A percentile compares a stretch with the other conserved stretches of the same genome.
phyloP scores from a whole-genome alignment of 345 rosid species.

The Raphanus sativus region DNA sequence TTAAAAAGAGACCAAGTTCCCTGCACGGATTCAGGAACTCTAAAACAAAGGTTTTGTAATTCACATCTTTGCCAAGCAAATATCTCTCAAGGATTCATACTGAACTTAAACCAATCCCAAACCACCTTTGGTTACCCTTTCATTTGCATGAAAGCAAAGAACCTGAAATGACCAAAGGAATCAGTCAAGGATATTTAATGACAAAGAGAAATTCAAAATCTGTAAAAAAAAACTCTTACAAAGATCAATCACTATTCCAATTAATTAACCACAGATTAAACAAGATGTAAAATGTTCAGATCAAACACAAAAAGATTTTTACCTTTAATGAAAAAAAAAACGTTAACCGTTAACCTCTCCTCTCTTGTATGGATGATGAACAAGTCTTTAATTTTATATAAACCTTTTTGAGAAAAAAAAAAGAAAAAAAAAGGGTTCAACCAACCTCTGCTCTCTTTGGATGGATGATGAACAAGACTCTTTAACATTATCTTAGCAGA shows the following conservation, averaged over 20 bases:
- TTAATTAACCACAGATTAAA: not conserved
- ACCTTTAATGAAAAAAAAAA: not conserved
- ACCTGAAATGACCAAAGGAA: conserved; percentile 28
- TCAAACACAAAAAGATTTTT: conserved; percentile 6
- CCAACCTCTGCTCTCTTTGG: conserved; percentile 17
- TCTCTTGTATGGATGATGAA: conserved; percentile 22
- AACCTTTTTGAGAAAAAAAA: not conserved
- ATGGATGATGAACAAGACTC: conserved; percentile 22
- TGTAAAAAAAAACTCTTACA: too few species aligned
- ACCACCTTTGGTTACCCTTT: conserved; percentile 9
- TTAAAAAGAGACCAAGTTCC: conserved; percentile 32
- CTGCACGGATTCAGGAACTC: conserved; percentile 44
- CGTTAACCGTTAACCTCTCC: not conserved
- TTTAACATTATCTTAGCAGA: not conserved
- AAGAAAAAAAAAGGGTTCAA: not conserved
- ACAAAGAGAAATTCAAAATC: not conserved
- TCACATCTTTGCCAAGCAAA: conserved; percentile 32
- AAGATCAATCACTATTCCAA: not conserved
- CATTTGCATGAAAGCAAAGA: conserved; percentile 1
- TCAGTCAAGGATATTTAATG: not conserved
- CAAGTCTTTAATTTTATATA: not conserved
- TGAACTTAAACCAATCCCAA: not conserved
- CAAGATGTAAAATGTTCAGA: not conserved
- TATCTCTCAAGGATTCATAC: conserved; percentile 9
- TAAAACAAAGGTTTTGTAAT: conserved; percentile 10